A percentile compares a stretch with the other conserved stretches of the same genome.
phyloP scores from a whole-genome alignment of 768 basidiomycete species.

The Naganishia vishniacii region DNA sequence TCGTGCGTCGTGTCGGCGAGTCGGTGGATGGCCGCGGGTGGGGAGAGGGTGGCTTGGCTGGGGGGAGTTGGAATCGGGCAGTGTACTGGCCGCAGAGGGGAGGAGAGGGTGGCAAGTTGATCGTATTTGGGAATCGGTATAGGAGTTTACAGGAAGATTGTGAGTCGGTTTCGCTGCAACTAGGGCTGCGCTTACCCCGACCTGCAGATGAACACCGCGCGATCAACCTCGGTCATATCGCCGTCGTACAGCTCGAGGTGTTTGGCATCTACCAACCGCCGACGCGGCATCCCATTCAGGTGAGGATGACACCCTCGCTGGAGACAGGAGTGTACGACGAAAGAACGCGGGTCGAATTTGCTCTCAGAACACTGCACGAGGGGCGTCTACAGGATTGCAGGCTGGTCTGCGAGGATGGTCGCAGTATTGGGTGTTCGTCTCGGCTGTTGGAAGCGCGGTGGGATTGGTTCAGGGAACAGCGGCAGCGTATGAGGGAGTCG shows the following conservation, averaged over 20 bases:
- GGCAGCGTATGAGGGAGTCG: slow-evolving; percentile 19
- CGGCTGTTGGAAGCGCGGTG: slow-evolving; percentile 82
- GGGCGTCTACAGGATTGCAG: slow-evolving; percentile 81
- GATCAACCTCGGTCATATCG: slow-evolving; percentile 64
- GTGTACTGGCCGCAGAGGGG: slow-evolving; percentile 59
- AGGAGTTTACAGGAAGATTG: slow-evolving; percentile 42
- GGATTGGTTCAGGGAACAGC: slow-evolving; percentile 80
- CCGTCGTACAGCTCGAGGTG: slow-evolving; percentile 82
- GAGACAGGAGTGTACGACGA: neutral
- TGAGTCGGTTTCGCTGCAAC: neutral
- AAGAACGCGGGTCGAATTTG: slow-evolving; percentile 54
- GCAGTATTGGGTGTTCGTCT: slow-evolving; percentile 73
- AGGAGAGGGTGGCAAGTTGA: slow-evolving; percentile 70
- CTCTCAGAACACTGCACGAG: slow-evolving; percentile 76
- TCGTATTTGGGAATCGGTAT: slow-evolving; percentile 80
- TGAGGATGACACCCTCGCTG: slow-evolving; percentile 55
- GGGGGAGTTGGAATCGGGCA: slow-evolving; percentile 91
- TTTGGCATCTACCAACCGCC: slow-evolving; percentile 95
- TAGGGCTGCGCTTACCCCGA: neutral
- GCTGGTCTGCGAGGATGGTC: slow-evolving; percentile 83
- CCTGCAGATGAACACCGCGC: slow-evolving; percentile 38
- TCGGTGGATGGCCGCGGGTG: slow-evolving; percentile 61
- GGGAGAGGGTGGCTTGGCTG: slow-evolving; percentile 55
- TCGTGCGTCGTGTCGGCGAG: slow-evolving; percentile 58
- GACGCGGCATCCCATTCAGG: slow-evolving; percentile 53